Conservation (phyloP, 2,329 filamentous ascomycete species). For the Aspergillus felis region DNA sequence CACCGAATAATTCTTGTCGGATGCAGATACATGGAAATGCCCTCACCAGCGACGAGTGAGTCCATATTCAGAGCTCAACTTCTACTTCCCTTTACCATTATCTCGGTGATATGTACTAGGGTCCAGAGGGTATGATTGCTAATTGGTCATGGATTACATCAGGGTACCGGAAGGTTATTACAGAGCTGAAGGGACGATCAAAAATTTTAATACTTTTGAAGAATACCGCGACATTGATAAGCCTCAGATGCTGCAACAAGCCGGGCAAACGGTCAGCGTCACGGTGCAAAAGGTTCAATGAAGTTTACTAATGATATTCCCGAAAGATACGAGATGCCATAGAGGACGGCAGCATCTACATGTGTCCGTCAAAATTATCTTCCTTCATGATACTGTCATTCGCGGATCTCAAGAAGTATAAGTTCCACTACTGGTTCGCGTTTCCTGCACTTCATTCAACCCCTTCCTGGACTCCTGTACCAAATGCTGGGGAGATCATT, state of each 20-base stretch:
- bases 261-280: conserved; percentile 66
- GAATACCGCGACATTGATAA: conserved; percentile 86
- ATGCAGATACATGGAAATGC: conserved; percentile 90
- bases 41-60: conserved; percentile 76
- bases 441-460: conserved; percentile 92
- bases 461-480: conserved; percentile 68
- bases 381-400: conserved; percentile 89
- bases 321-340: conserved; percentile 95
- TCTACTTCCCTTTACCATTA: not conserved
- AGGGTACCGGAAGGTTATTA: conserved; percentile 68
- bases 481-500: conserved; percentile 14
- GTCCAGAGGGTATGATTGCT: not conserved
- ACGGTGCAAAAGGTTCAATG: not conserved
- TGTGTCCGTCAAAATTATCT: conserved; percentile 82
- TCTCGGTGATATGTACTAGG: not conserved
- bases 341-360: conserved; percentile 92
- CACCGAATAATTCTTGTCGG: conserved; percentile 72
- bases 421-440: conserved; percentile 96
- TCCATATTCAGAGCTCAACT: conserved; percentile 15
- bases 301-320: conserved; percentile 9
- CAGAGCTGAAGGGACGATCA: conserved; percentile 88
- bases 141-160: not conserved
- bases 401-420: conserved; percentile 95
- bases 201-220: conserved; percentile 93
- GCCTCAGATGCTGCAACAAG: conserved; percentile 68